Conservation (phyloP, 805 yeast species). For the Myxozyma kluyveri region DNA sequence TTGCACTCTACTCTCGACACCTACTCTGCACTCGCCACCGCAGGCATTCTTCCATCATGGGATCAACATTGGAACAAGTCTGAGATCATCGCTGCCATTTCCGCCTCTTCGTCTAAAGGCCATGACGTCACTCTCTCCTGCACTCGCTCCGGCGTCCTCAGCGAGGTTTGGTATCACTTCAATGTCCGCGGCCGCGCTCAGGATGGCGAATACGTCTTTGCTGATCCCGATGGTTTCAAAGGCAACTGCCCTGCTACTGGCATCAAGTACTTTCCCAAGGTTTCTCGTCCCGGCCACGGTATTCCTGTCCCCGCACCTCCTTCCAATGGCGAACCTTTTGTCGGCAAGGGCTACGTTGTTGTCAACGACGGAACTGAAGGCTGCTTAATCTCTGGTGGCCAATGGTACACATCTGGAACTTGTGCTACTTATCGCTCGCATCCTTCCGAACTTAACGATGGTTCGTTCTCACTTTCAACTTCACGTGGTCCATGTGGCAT, state of each 20-base stretch:
- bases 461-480: conserved; percentile 7
- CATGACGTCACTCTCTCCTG: conserved; percentile 58
- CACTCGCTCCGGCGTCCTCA: conserved; percentile 49
- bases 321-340: conserved; percentile 35
- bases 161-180: conserved; percentile 79
- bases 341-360: conserved; percentile 48
- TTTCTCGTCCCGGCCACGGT: conserved; percentile 33
- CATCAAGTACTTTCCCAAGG: conserved; percentile 72
- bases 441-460: conserved; percentile 13
- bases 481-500: conserved; percentile 23
- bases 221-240: conserved; percentile 48
- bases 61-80: conserved; percentile 54
- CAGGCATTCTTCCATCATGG: conserved; percentile 68
- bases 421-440: conserved; percentile 74
- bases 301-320: conserved; percentile 34
- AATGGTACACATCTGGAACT: conserved; percentile 75
- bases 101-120: conserved; percentile 43
- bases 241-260: conserved; percentile 68
- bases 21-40: conserved; percentile 58
- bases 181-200: conserved; percentile 69
- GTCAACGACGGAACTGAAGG: conserved; percentile 54
- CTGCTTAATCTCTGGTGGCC: conserved; percentile 81
- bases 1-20: conserved; percentile 63
- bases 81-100: conserved; percentile 38
- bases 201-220: conserved; percentile 61